Base-by-base conservation (phyloP, 768 basidiomycete species). In the Macrolepiota fuliginosa region DNA sequence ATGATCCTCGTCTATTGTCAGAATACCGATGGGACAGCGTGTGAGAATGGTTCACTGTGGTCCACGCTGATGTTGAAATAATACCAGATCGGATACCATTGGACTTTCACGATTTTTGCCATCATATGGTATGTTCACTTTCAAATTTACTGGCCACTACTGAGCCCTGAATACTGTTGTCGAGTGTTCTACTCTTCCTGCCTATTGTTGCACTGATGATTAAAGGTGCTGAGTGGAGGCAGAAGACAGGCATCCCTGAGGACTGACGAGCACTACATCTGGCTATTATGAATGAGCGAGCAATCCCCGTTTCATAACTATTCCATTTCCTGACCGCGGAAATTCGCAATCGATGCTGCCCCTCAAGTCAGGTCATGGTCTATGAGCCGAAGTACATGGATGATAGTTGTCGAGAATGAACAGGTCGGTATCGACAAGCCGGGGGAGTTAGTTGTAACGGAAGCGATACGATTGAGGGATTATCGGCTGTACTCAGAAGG, bases 81-180 rank as follows among this genome's bases (percentile, higher is more conserved):
- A 15, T 37, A 45, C 25, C 46, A 74, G 72, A 71, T 77, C 51
- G 74, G 75, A 12, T 77, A 70, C 52, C 67, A 77, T 37, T 75
- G 71, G 72, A 72, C 73, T n/a, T 77, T 77, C 47, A 69, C 70
- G 2, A 70, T 77, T 27, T 77, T 75, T 65, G 68, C 73, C 32
- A 65, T 37, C 2, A 74, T 77, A 57, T 75, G 75, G 75, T 74
- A 51, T n/a, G 70, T 67, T 4, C 11, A 9, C 7, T 13, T 29
- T 40, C 32, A 42, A 42, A 42, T 12, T 5, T n/a, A 5, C 40
- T 42, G 40, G n/a, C 4, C 40, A 42, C 0, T 13, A 5, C 15
- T 4, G 6, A n/a, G 12, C 40, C 40, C n/a, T 42, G 12, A 42
- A 42, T n/a, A n/a, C n/a, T 42, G 40, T 1, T n/a, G 60, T 27